Evolutionary conservation across 257 asterid species (phyloP).

Genomic region (Ilex asprella): DNA sequence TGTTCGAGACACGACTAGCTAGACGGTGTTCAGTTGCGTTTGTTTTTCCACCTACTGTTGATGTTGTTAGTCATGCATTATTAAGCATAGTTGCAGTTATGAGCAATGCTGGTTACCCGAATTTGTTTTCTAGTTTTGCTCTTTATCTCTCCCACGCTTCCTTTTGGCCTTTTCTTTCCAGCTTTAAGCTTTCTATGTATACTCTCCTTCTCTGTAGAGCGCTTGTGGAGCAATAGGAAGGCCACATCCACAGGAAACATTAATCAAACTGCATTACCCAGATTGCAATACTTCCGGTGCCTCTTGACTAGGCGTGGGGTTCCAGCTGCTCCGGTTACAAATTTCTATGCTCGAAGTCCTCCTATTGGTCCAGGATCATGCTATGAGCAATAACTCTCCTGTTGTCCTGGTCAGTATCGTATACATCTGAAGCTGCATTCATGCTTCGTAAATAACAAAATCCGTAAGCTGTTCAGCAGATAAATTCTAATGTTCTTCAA

Average conservation of each 20-base stretch:
- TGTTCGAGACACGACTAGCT: no score
- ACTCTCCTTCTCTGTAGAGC: slow-evolving; percentile 38
- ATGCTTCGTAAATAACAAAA: neutral
- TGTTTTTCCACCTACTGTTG: no score
- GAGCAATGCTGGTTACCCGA: no score
- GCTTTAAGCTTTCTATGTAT: neutral
- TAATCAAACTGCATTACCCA: slow-evolving; percentile 26
- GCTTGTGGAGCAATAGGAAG: slow-evolving; percentile 61
- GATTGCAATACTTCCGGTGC: slow-evolving; percentile 80
- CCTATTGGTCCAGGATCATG: slow-evolving; percentile 78
- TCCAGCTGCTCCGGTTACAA: slow-evolving; percentile 73
- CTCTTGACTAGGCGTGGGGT: slow-evolving; percentile 81
- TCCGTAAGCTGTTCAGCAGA: neutral
- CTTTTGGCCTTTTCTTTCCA: neutral
- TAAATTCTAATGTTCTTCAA: no score
- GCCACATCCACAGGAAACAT: slow-evolving; percentile 26
- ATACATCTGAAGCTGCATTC: neutral
- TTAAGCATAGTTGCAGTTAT: no score
- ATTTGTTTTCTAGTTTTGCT: neutral
- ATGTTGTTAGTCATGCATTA: no score
- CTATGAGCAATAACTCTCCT: slow-evolving; percentile 47
- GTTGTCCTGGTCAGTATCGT: neutral
- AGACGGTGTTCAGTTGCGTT: no score
- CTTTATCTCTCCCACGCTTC: neutral
- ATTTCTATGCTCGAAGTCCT: slow-evolving; percentile 51